Base-by-base conservation (phyloP, 2,329 filamentous ascomycete genomes). In the Alternaria tenuissima region DNA sequence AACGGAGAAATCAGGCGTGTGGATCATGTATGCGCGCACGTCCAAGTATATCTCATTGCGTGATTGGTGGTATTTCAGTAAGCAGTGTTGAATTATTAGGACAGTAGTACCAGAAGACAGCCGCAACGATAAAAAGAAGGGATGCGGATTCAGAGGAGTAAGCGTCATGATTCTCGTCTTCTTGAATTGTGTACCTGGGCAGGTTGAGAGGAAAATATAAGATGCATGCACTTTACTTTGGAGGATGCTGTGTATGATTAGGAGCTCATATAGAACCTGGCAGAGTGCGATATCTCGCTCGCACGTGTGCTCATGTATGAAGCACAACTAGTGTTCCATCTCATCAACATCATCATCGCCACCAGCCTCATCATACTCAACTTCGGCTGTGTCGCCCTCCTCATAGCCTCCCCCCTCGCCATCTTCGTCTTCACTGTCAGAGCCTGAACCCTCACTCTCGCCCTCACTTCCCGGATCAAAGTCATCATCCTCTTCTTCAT, bases 401-500 rank as follows among this genome's bases (percentile, higher is more conserved):
- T 78, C 72, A 18, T 76, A 74, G 0, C 69, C 74, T 53, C 71
- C 78, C 12, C 46, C 46, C 2, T 65, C 72, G 7, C 67, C 72
- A 4, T 70, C 70, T 5, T 76, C 73, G 9, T 79, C 77, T 5
- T 77, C 78, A 24, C 69, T 75, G 22, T 76, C 77, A 7, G 57
- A 69, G 1, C 78, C 78, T 18, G 72, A 74, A 7, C 78, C 79
- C 44, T 80, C 79, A 28, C 78, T 80, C 56, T 80, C 78, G 32
- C 74, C 79, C 30, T 79, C 79, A 39, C 73, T 78, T 0, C 76
- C 79, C 4, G 79, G 79, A 53, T 80, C 76, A 51, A 80, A 81
- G 57, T 81, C 80, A 38, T 81, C 79, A 39, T 80, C 76, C 43
- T 79, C 76, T 46, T 79, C 78, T 49, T 79, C 78, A 14, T 79